Conservation (phyloP, 129 eudicot species). For the Ambrosia trifida region DNA sequence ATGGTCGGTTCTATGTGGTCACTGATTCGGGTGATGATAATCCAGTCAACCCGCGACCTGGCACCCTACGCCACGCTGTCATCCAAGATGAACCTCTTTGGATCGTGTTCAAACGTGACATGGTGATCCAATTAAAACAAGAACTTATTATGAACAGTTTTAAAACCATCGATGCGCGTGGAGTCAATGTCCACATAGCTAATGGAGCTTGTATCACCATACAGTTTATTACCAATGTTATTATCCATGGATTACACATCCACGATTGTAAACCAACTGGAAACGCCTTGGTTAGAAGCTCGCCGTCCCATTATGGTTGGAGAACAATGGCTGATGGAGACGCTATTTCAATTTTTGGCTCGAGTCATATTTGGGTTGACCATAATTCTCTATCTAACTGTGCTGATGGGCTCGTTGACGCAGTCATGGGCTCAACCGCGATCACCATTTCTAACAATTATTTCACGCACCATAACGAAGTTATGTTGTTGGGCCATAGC, state of each 20-base stretch:
- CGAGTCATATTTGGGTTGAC: constrained; percentile 91
- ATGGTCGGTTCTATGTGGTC: constrained; percentile 81
- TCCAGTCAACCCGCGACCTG: constrained; percentile 83
- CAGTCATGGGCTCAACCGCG: constrained; percentile 94
- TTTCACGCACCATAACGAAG: constrained; percentile 94
- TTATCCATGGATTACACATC: constrained; percentile 76
- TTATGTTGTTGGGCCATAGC: constrained; percentile 90
- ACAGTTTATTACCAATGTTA: constrained; percentile 75
- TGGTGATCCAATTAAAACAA: constrained; percentile 78
- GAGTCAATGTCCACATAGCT: constrained; percentile 86
- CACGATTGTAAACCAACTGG: constrained; percentile 95
- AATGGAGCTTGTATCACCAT: constrained; percentile 84
- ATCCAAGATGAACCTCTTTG: constrained; percentile 83
- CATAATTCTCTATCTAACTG: constrained; percentile 85
- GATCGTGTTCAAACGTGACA: constrained; percentile 89
- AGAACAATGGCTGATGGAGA: constrained; percentile 97
- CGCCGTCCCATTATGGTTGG: constrained; percentile 81
- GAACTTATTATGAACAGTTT: constrained; percentile 95
- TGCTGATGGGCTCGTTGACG: constrained; percentile 94
- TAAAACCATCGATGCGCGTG: constrained; percentile 95
- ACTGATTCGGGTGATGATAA: constrained; percentile 77
- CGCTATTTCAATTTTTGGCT: constrained; percentile 76
- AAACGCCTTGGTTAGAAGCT: constrained; percentile 91
- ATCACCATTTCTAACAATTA: constrained; percentile 84
- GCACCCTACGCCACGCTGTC: constrained; percentile 85